phyloP scores from a whole-genome alignment of 2,329 filamentous ascomycete genomes.

The Aureobasidium sp. region DNA sequence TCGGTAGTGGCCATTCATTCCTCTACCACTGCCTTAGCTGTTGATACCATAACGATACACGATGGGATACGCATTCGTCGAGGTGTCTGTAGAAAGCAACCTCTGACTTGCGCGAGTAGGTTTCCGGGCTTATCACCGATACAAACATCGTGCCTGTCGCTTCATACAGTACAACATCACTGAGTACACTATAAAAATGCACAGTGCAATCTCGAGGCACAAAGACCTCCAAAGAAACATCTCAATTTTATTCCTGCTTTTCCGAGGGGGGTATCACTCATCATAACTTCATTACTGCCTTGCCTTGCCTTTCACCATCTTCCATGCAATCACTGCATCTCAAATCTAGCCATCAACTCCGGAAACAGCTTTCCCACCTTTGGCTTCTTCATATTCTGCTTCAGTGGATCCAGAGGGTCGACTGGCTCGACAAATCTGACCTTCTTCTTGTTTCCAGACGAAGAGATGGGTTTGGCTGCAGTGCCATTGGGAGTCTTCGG shows the following conservation, averaged over 20 bases:
- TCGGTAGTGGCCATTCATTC: background rate
- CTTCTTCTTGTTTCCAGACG: background rate
- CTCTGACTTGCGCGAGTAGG: background rate
- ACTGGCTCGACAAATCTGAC: background rate
- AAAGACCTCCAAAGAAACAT: background rate
- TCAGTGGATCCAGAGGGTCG: background rate
- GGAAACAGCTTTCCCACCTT: background rate
- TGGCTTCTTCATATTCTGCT: background rate
- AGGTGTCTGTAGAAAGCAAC: too few species aligned
- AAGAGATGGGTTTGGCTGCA: background rate
- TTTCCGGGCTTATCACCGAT: background rate
- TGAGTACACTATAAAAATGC: background rate
- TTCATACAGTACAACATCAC: background rate
- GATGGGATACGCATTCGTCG: background rate
- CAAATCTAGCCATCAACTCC: background rate
- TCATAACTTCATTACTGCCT: background rate
- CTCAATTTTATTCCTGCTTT: background rate
- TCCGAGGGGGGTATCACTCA: background rate
- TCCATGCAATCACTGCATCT: background rate
- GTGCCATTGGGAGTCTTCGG: background rate
- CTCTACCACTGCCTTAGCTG: background rate
- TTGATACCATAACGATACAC: background rate
- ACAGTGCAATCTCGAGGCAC: background rate
- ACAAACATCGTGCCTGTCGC: background rate
- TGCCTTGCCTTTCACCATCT: background rate